Base-by-base conservation (phyloP, 2,329 filamentous ascomycete genomes). In the Lachnellula hyalina region DNA sequence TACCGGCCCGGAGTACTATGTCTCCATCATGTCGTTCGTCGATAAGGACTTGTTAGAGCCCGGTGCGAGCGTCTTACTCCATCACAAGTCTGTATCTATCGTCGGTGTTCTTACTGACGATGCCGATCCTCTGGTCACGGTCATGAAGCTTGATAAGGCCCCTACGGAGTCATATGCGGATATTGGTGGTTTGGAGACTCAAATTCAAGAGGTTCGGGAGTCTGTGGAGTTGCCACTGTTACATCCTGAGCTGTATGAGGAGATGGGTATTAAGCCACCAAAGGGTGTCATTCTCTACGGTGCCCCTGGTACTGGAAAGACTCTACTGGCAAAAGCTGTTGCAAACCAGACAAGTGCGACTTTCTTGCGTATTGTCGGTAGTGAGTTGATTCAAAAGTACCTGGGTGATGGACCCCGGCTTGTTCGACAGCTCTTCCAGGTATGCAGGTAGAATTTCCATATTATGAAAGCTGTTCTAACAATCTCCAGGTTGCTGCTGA, bases 11-110 rank as follows among this genome's bases (percentile, higher is more conserved):
- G 94, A 99, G 73, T 99, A 96, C 81, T 99, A 97, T 72, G 94
- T 99, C 63, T 96, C 92, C 65, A 99, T 99, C 81, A 97, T 97
- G 94, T 96, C 93, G 53, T 99, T 99, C 68, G 94, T 99, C 63
- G 94, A 99, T 79, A 99, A 99, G 75, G 94, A 99, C 68, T 83
- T 99, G 4, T 81, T 99, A 44, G 94, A 99, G 74, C 94, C 94
- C 1, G 95, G 95, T 58, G 91, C 94, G 17, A 96, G 91, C 66
- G 94, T 99, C 48, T 78, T 99, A 48, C 78, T 99, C 56, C 94
- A 99, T 69, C 94, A 99, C 74, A 99, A 99, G 78, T 95, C 89
- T 51, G 93, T 97, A 50, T 96, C 93, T 42, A 96, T 99, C 45
- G 94, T 99, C 32, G 94, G 95, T 72, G 94, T 99, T 19, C 77